Base-by-base conservation (phyloP, 1,284 basidiomycete species). In the Leccinum olivaceoglutinosum region DNA sequence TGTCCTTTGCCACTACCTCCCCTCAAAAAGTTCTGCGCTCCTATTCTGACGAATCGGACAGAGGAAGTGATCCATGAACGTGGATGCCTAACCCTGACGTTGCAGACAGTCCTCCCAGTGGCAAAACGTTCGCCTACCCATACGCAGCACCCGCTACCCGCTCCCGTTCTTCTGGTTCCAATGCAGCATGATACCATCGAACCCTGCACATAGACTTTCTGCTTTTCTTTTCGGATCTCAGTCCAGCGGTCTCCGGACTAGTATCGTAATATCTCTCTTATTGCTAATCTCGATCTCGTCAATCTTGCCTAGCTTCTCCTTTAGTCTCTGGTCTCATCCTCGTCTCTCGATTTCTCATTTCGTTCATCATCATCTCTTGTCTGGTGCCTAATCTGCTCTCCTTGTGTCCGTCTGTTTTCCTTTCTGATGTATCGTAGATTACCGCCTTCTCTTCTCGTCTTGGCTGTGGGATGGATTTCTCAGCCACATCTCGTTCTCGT, bases 241-340 rank as follows among this genome's bases (percentile, higher is more conserved):
- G 60, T 60, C 64, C 65, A 64, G 57, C 63, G 64, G 61, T 71
- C 65, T 59, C 58, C 59, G 72, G 69, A 73, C 74, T 75, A 41
- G 38, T 73, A 76, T 69, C 63, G 63, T 73, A 73, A 73, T 74
- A 71, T 66, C 62, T 71, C 67, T 69, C 73, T 73, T 74, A 74
- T 76, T 76, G 67, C 67, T 73, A 76, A 75, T 70, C 70, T 70
- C 66, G 12, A 64, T 67, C 63, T 70, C 67, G 49, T 60, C 34
- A 64, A 68, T 65, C 65, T 46, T 44, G 54, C 38, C 51, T 70
- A 67, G 46, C 21, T 38, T 55, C 70, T 62, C 53, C 61, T 68
- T 63, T 68, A 66, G 70, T 66, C 60, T 61, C 62, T 54, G 41
- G 58, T 67, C 39, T 67, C 51, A 59, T 56, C 56, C 65, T 65